phyloP scores from a whole-genome alignment of 1,284 basidiomycete species.

The Vanrija humicola region DNA sequence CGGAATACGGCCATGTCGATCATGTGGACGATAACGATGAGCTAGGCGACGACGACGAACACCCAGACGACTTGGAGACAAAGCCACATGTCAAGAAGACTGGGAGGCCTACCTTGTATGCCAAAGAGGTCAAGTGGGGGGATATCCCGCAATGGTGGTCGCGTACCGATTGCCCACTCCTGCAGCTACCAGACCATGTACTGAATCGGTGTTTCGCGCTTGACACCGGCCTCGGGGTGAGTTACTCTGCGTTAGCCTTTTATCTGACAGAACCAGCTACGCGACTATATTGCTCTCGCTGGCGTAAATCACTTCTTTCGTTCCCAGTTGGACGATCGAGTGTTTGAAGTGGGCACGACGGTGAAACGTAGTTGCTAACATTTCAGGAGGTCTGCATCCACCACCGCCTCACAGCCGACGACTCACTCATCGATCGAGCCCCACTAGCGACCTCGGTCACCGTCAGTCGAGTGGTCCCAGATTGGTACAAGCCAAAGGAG shows the following conservation, averaged over 20 bases:
- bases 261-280: conserved; percentile 12
- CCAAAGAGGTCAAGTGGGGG: conserved; percentile 13
- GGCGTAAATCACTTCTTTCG: conserved; percentile 24
- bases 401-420: neutral
- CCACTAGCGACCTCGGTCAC: neutral
- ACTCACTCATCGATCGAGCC: too few species aligned
- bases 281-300: conserved; percentile 32
- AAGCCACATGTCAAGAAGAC: conserved; percentile 4
- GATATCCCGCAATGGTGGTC: conserved; percentile 29
- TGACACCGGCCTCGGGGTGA: conserved; percentile 12
- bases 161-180: conserved; percentile 15
- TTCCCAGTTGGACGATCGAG: neutral
- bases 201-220: conserved; percentile 3
- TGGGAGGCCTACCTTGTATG: neutral
- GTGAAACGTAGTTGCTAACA: neutral
- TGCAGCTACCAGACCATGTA: conserved; percentile 12
- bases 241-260: conserved; percentile 1
- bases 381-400: conserved; percentile 3
- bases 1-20: too few species aligned
- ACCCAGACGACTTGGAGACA: neutral
- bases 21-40: too few species aligned
- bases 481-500: neutral
- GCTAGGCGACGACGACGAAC: too few species aligned
- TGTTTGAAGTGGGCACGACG: neutral
- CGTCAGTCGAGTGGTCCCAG: neutral